Percentiles rank a stretch among this genome's conserved stretches.
Evolutionary conservation across 1,139 yeast genomes (phyloP).

Genomic region (Kazachstania sp.): DNA sequence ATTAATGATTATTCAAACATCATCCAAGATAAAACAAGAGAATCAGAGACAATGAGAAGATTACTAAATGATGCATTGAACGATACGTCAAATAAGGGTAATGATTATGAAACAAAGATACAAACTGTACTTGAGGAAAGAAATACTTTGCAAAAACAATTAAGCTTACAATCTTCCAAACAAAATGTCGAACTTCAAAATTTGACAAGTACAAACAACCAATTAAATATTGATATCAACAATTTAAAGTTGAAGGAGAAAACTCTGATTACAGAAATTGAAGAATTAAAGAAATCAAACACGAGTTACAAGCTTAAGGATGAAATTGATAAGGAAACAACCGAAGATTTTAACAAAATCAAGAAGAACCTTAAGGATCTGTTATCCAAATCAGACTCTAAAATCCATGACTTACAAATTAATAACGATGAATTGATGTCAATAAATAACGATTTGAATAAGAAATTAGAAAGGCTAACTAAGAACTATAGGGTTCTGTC

Average conservation of each 20-base stretch:
- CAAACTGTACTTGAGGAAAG: constrained; percentile 48
- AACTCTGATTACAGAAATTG: constrained; percentile 34
- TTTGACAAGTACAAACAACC: constrained; percentile 25
- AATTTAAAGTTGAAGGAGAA: constrained; percentile 27
- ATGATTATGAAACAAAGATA: constrained; percentile 40
- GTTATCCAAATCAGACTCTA: constrained; percentile 42
- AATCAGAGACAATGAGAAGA: constrained; percentile 63
- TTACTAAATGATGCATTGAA: constrained; percentile 62
- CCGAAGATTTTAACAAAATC: constrained; percentile 29
- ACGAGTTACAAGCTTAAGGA: constrained; percentile 20
- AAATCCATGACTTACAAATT: constrained; percentile 48
- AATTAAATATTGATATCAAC: constrained; percentile 26
- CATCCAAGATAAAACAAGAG: constrained; percentile 74
- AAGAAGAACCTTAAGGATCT: constrained; percentile 45
- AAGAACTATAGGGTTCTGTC: constrained; percentile 56
- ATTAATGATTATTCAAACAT: constrained; percentile 61
- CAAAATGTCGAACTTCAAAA: constrained; percentile 32
- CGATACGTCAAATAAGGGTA: constrained; percentile 41
- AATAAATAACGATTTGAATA: constrained; percentile 57
- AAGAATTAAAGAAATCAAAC: constrained; percentile 20
- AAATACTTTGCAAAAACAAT: constrained; percentile 47
- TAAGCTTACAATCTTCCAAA: constrained; percentile 43
- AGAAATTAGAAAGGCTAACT: constrained; percentile 56
- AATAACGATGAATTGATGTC: constrained; percentile 51
- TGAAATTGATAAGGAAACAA: constrained; percentile 20